These are phyloP conservation scores for Suillus clintonianus DNA, from an alignment of 768 basidiomycete genomes.

Conservation along the genomic window DNA sequence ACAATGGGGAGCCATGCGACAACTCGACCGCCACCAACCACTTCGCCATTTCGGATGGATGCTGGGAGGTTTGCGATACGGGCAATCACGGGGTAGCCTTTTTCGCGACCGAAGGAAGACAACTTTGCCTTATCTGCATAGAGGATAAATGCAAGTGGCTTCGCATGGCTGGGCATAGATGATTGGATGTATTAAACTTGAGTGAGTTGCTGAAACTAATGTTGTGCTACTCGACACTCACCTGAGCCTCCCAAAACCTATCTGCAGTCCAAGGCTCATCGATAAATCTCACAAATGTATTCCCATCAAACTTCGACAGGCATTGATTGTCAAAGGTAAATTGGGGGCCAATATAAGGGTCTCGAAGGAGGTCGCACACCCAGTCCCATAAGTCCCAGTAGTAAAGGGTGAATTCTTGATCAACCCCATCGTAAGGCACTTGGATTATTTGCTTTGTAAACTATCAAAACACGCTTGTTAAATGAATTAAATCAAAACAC, in stretches of 20 bases:
- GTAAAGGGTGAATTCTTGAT: conserved; percentile 1
- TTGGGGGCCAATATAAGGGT: conserved; percentile 5
- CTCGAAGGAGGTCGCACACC: not conserved
- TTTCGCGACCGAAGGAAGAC: conserved; percentile 15
- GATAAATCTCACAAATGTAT: conserved; percentile 27
- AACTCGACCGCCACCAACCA: conserved; percentile 15
- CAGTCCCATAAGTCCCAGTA: conserved; percentile 5
- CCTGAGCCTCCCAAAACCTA: conserved; percentile 38
- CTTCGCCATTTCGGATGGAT: conserved; percentile 13
- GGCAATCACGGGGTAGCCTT: conserved; percentile 21
- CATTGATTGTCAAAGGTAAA: conserved; percentile 34
- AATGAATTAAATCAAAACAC: not conserved
- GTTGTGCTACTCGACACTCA: conserved; percentile 11
- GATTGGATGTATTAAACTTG: not conserved
- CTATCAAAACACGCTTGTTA: not conserved
- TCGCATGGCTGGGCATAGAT: conserved; percentile 9
- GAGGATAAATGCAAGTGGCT: conserved; percentile 33
- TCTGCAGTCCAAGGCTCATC: conserved; percentile 42
- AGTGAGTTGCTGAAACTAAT: not conserved
- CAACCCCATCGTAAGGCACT: not conserved
- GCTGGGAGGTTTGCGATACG: conserved; percentile 14
- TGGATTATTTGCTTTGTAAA: not conserved
- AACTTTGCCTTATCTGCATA: conserved; percentile 32
- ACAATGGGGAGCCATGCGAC: conserved; percentile 20
- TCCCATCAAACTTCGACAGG: conserved; percentile 29